Evolutionary conservation across 2,329 filamentous ascomycete species (phyloP), one percentile per base, ranked within the genome.

Genomic region (Aspergillus unguis): DNA sequence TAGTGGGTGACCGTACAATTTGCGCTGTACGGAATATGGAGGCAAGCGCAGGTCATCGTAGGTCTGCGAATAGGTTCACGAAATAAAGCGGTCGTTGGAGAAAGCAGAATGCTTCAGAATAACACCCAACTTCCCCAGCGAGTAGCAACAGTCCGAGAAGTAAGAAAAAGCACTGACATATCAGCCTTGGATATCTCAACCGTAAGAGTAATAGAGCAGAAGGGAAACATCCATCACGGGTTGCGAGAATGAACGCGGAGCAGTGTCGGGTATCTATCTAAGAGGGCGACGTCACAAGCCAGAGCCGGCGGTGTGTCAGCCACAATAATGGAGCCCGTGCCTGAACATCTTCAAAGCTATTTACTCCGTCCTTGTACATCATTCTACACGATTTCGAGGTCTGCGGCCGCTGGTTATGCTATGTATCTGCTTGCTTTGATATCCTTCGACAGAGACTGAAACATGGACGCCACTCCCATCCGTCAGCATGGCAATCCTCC

Each of bases 41-140:
- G 44, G 7, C 36, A 17, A 38, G n/a, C 25, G 27, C 35, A 40
- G 29, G 52, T 17, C 53, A 56, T 58, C 44, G 54, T 52, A 50
- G 32, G 23, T 28, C 23, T n/a, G 25, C 37, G 28, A 37, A 8
- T 11, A 35, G 6, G 28, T 23, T 23, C 26, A 11, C 10, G 17
- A 10, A 23, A 28, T 23, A 23, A 48, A 44, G 35, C 31, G 31
- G 41, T 36, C 4, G 9, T 23, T 40, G 35, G 35, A 41, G n/a
- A 17, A 35, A 31, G 35, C 25, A 48, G 25, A 42, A 17, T 23
- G 61, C 56, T 58, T 57, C 58, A 59, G 45, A 54, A 61, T 43
- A 63, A 40, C 32, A 56, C 58, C 57, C 58, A 61, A 61, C 62
- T 62, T 63, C 61, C 58, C 62, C 60, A 56, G 63, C 54, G 57